Conservation (phyloP, 2,329 filamentous ascomycete genomes). For the Ramularia endophylla region DNA sequence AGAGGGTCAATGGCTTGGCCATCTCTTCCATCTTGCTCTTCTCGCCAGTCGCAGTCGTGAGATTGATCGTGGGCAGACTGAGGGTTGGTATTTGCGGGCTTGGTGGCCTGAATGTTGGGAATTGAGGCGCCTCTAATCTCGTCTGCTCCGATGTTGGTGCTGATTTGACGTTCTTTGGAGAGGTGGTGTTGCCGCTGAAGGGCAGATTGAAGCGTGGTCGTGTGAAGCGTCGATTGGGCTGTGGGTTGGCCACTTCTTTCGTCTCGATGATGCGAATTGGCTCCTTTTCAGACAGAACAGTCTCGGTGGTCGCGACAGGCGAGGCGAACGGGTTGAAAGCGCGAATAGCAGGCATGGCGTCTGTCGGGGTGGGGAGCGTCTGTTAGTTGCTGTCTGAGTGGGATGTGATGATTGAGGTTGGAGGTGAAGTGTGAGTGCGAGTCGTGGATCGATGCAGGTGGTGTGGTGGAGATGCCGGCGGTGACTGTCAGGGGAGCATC, state of each 20-base stretch:
- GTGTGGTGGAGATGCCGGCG: not conserved
- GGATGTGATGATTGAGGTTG: too few relatives aligned
- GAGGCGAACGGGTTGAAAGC: conserved; percentile 54
- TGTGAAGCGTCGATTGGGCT: conserved; percentile 19
- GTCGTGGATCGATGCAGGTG: not conserved
- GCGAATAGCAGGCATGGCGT: conserved; percentile 56
- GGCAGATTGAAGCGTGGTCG: conserved; percentile 26
- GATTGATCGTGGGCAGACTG: conserved; percentile 81
- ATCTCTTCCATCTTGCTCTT: conserved; percentile 68
- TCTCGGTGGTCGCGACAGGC: conserved; percentile 44
- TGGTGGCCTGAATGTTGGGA: conserved; percentile 57
- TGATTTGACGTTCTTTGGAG: conserved; percentile 27
- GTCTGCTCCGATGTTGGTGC: conserved; percentile 24
- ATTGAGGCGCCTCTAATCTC: conserved; percentile 33
- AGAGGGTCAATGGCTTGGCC: conserved; percentile 70
- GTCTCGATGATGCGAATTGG: conserved; percentile 27
- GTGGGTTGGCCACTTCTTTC: conserved; percentile 13
- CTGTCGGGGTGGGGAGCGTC: conserved; percentile 23
- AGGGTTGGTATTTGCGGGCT: conserved; percentile 65
- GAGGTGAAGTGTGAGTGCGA: too few relatives aligned
- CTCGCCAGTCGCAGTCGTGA: conserved; percentile 77
- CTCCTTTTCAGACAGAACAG: conserved; percentile 49
- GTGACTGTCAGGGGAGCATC: not conserved
- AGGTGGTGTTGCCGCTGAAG: conserved; percentile 24
- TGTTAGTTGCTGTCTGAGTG: conserved; percentile 24